Evolutionary conservation across 176 grass and related monocot species (phyloP).

Genomic region (Aegilops longissima): DNA sequence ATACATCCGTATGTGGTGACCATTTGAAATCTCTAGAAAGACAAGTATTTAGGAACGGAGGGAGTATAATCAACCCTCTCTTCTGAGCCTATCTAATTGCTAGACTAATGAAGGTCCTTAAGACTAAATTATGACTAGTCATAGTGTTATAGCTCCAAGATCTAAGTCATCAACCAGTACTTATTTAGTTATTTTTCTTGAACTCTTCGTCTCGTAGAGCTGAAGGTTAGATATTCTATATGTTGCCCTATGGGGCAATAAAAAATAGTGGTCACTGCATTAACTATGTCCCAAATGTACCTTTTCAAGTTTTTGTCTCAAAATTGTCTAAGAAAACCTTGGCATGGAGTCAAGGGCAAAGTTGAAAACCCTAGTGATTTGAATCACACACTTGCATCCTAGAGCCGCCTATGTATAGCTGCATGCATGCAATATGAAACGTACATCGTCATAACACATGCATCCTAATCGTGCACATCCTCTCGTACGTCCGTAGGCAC

Average conservation of each 20-base stretch:
- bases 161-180: constrained; percentile 38
- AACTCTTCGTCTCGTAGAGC: constrained; percentile 54
- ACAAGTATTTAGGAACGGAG: no score
- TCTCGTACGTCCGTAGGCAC: constrained; percentile 47
- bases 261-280: constrained; percentile 46
- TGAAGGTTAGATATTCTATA: constrained; percentile 51
- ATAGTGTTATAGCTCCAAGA: constrained; percentile 31
- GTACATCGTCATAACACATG: background rate
- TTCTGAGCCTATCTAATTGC: constrained; percentile 8
- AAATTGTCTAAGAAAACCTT: constrained; percentile 50
- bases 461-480: constrained; percentile 16
- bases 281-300: constrained; percentile 56
- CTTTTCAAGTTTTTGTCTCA: constrained; percentile 59
- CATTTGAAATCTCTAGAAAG: no score
- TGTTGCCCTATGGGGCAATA: constrained; percentile 47
- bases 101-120: constrained; percentile 23
- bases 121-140: constrained; percentile 38
- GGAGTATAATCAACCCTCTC: background rate
- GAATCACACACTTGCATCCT: constrained; percentile 17
- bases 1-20: no score
- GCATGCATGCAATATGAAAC: constrained; percentile 39
- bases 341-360: constrained; percentile 39
- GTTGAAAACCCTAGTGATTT: constrained; percentile 33
- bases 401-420: background rate
- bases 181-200: constrained; percentile 56